A percentile compares a stretch with the other conserved stretches of the same genome.
These are phyloP conservation scores for Aspergillus carbonarius DNA, from an alignment of 2,329 filamentous ascomycete species.

Conservation along the genomic window DNA sequence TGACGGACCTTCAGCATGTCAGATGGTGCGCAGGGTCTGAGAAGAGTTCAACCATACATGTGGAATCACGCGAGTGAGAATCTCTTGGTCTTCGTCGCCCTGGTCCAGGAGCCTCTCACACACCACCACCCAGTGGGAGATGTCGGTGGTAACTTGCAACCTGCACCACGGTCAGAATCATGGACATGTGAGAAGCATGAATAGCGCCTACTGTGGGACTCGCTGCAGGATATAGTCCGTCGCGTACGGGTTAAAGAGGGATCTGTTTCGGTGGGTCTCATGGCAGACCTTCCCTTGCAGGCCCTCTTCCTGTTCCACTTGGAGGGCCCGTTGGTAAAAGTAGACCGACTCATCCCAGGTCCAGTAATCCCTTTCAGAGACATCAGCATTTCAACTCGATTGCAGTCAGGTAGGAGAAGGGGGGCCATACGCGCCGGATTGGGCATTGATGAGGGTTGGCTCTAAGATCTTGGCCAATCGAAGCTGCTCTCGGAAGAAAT, in stretches of 20 bases:
- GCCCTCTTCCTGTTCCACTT: constrained; percentile 32
- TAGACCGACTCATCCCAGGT: constrained; percentile 32
- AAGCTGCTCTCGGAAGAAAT: constrained; percentile 18
- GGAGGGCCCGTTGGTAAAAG: constrained; percentile 33
- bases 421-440: constrained; percentile 21
- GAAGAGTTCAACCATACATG: constrained; percentile 21
- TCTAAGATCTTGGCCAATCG: constrained; percentile 10
- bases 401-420: too few relatives aligned
- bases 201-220: constrained; percentile 29
- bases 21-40: neutral
- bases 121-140: constrained; percentile 26
- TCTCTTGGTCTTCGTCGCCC: constrained; percentile 18
- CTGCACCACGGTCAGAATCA: neutral
- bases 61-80: constrained; percentile 27
- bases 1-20: constrained; percentile 29
- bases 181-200: neutral
- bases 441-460: constrained; percentile 20
- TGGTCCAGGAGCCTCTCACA: constrained; percentile 22
- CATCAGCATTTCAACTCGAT: neutral
- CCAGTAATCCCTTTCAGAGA: constrained; percentile 29
- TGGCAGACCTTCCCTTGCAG: constrained; percentile 31
- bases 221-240: constrained; percentile 28
- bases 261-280: constrained; percentile 36
- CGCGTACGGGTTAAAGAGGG: constrained; percentile 33
- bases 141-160: constrained; percentile 23